Evolutionary conservation across 768 basidiomycete genomes (phyloP).

Genomic region (Hericium rajendrae): DNA sequence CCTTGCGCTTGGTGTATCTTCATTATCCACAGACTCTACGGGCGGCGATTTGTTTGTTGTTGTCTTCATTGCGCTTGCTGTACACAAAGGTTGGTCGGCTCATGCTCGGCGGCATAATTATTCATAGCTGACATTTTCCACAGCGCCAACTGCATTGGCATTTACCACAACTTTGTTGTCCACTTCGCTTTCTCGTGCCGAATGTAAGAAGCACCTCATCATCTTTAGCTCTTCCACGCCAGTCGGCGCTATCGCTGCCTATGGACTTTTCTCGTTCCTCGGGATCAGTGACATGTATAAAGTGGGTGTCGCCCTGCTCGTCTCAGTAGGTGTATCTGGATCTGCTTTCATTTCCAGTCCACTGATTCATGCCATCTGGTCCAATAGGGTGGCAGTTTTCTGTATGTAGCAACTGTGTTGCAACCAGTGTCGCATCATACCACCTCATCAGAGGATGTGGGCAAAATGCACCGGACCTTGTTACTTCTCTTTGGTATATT

Average conservation of each 20-base stretch:
- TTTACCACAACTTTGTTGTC: conserved; percentile 80
- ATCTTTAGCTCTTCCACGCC: conserved; percentile 84
- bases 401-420: conserved; percentile 90
- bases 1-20: conserved; percentile 79
- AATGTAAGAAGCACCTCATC: conserved; percentile 66
- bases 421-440: conserved; percentile 49
- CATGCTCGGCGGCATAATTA: background rate
- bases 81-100: conserved; percentile 71
- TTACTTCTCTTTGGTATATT: conserved; percentile 10
- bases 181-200: conserved; percentile 51
- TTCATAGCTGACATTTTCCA: background rate
- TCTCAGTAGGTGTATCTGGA: conserved; percentile 48
- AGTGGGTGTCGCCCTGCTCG: conserved; percentile 70
- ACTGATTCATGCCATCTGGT: background rate
- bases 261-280: conserved; percentile 48
- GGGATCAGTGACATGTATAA: conserved; percentile 38
- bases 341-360: background rate
- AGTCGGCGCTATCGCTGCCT: conserved; percentile 69
- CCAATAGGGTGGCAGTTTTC: conserved; percentile 78
- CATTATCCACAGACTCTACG: conserved; percentile 26
- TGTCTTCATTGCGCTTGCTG: conserved; percentile 82
- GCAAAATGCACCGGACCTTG: conserved; percentile 6
- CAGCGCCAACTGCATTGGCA: conserved; percentile 88
- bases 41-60: conserved; percentile 54
- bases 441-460: conserved; percentile 2